phyloP scores from a whole-genome alignment of 202 grass and related monocot genomes.

The Eragrostis tef region DNA sequence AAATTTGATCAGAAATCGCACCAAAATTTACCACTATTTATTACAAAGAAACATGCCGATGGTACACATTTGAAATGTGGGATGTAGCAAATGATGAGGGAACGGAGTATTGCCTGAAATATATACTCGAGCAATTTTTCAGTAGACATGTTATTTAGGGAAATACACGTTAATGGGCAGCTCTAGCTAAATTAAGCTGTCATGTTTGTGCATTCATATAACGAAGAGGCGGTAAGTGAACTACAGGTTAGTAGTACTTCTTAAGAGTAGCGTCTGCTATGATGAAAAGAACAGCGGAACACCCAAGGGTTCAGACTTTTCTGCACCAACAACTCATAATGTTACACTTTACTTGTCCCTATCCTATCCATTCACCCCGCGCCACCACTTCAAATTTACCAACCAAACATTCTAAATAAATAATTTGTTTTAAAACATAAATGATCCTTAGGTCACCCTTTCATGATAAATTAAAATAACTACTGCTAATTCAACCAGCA shows the following conservation, averaged over 20 bases:
- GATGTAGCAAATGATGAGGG: not conserved
- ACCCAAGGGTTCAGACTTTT: conserved; percentile 36
- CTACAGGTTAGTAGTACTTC: conserved; percentile 1
- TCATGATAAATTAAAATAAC: conserved; percentile 29
- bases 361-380: conserved; percentile 6
- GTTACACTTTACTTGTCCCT: conserved; percentile 8
- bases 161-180: not conserved
- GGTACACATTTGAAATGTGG: not conserved
- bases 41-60: too few species aligned
- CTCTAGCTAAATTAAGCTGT: not conserved
- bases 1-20: not conserved
- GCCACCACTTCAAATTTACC: conserved; percentile 31
- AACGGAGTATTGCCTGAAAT: conserved; percentile 19
- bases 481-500: conserved; percentile 9
- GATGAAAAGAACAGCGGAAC: conserved; percentile 41
- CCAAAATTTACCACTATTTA: conserved; percentile 6
- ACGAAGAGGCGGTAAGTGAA: not conserved
- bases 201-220: not conserved
- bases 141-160: not conserved
- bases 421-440: not conserved
- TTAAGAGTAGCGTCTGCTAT: not conserved
- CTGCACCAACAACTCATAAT: conserved; percentile 37
- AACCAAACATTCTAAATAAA: conserved; percentile 7
- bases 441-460: not conserved
- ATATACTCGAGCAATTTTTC: not conserved